These are phyloP conservation scores for Chlorella sp. DNA, from an alignment of 139 green algal genomes.

Conservation along the genomic window DNA sequence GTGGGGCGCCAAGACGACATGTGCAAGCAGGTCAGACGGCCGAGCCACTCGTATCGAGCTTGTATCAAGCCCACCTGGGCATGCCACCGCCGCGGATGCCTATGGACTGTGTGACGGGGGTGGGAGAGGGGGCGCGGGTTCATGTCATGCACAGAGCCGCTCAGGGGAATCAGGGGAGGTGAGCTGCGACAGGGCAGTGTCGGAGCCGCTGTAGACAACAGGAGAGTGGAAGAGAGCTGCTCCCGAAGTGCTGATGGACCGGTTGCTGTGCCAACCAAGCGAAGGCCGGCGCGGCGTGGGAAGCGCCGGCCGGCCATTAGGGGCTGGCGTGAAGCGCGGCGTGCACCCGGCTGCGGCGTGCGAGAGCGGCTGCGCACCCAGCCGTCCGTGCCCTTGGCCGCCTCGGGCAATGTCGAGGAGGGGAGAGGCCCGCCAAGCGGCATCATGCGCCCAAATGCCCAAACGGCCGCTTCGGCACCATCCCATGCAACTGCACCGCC, in stretches of 20 bases:
- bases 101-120: too few species aligned
- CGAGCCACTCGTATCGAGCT: too few species aligned
- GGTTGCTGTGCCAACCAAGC: conserved; percentile 14
- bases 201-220: conserved; percentile 4
- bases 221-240: neutral
- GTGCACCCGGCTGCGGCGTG: neutral
- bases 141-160: too few species aligned
- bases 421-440: neutral
- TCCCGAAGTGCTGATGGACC: conserved; percentile 11
- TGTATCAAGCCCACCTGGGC: too few species aligned
- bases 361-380: neutral
- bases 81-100: too few species aligned
- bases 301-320: conserved; percentile 14
- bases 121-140: too few species aligned
- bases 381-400: too few species aligned
- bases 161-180: neutral
- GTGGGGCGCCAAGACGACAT: too few species aligned
- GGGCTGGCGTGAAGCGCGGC: neutral
- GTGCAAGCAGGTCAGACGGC: too few species aligned
- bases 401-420: too few species aligned
- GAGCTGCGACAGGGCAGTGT: neutral
- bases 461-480: neutral
- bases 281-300: conserved; percentile 6
- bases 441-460: neutral
- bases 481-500: too few species aligned